Base-by-base conservation (phyloP, 2,329 filamentous ascomycete species). In the Alternaria sp. region DNA sequence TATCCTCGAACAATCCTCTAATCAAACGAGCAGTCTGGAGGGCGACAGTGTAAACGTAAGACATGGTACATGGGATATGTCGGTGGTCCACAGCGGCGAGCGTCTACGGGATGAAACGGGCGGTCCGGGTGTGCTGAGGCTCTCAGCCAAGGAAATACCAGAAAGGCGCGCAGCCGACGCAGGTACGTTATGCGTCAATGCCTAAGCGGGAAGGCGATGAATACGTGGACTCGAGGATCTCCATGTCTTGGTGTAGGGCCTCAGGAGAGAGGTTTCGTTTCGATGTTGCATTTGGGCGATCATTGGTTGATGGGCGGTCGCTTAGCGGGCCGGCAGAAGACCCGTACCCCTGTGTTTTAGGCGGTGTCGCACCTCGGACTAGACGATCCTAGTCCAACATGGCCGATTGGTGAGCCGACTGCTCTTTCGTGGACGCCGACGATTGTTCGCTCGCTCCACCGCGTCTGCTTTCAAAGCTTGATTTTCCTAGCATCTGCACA, bases 291-390 rank as follows among this genome's bases (percentile, higher is more conserved):
- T 64, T 8, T 22, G 39, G 59, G 44, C 51, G 36, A 52, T 62
- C 57, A 77, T 77, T 77, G 74, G 75, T 43, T n/a, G n/a, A n/a
- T n/a, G n/a, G n/a, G n/a, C n/a, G n/a, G 61, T 75, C 72, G 74
- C 71, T 75, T 69, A 70, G 58, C 66, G 53, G 65, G 43, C 62
- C 69, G 68, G 52, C 14, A 43, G 46, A 68, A 62, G 61, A 53
- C 64, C 63, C 61, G 61, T 51, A 56, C 69, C 70, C 68, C 67
- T 18, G 12, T 67, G 74, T 74, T 70, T 75, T 68, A 69, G 51
- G 62, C 38, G 38, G 47, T 61, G 74, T 76, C 74, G 72, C 72
- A 76, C 57, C 48, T 74, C n/a, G n/a, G n/a, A n/a, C n/a, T n/a
- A n/a, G n/a, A n/a, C n/a, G n/a, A n/a, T n/a, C n/a, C n/a, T n/a